Conservation (phyloP, 345 rosid species). For the Camelina hispida region DNA sequence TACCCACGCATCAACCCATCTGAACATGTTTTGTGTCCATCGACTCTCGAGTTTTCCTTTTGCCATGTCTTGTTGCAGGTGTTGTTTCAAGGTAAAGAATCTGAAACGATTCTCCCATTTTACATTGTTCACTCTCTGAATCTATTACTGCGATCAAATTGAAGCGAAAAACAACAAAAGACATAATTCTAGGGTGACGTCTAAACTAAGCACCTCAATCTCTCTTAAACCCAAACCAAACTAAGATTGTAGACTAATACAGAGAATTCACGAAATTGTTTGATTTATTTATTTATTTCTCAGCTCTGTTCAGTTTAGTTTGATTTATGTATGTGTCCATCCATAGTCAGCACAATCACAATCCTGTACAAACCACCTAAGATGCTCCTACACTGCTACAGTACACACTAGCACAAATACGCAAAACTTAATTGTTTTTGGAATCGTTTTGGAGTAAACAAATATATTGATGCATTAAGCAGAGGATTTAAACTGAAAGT, state of each 20-base stretch:
- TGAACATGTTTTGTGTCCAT: constrained; percentile 2
- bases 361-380: too few relatives aligned
- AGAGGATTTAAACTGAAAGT: neutral
- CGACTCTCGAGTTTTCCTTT: neutral
- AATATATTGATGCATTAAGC: neutral
- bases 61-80: neutral
- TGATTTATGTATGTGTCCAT: too few relatives aligned
- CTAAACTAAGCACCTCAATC: too few relatives aligned
- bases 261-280: too few relatives aligned
- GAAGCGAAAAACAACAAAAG: neutral
- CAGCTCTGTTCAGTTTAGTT: too few relatives aligned
- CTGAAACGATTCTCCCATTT: neutral
- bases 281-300: too few relatives aligned
- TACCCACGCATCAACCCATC: neutral
- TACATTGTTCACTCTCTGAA: neutral
- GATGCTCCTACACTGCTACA: too few relatives aligned
- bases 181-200: too few relatives aligned
- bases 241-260: too few relatives aligned
- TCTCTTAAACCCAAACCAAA: too few relatives aligned
- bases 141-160: neutral
- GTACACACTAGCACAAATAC: neutral
- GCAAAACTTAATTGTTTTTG: neutral
- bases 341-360: too few relatives aligned
- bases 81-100: neutral
- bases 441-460: neutral